Evolutionary conservation across 805 yeast species (phyloP).

Genomic region (Debaryomyces tyrocola): DNA sequence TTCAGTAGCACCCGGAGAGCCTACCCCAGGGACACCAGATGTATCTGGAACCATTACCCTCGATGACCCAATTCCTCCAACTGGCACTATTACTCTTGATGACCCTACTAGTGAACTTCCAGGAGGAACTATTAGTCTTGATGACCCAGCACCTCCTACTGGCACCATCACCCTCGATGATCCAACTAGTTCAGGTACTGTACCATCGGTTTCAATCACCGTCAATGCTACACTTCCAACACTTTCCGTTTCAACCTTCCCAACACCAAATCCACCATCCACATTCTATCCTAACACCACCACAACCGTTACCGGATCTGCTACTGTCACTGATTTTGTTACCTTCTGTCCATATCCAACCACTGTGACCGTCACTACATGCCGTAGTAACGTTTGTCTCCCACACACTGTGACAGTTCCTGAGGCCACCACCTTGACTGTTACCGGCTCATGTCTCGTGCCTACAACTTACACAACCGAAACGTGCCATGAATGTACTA

Average conservation of each 20-base stretch:
- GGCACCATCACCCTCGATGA: constrained; percentile 1
- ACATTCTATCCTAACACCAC: constrained; percentile 19
- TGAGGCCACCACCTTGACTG: constrained; percentile 70
- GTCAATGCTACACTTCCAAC: no score
- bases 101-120: constrained; percentile 2
- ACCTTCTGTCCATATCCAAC: constrained; percentile 80
- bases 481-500: not conserved
- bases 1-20: no score
- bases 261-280: not conserved
- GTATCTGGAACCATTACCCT: no score
- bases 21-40: no score
- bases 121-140: no score
- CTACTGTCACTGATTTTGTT: constrained; percentile 46
- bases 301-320: constrained; percentile 25
- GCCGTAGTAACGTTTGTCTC: constrained; percentile 8
- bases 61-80: no score
- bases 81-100: not conserved
- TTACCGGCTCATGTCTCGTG: constrained; percentile 79
- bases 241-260: not conserved
- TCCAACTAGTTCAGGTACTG: no score
- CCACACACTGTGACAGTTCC: constrained; percentile 62
- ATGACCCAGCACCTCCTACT: not conserved
- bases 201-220: no score
- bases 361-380: constrained; percentile 54
- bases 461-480: constrained; percentile 30